Evolutionary conservation across 2,329 filamentous ascomycete species (phyloP), one percentile per base, ranked within the genome.

Genomic region (Trichophyton simii): DNA sequence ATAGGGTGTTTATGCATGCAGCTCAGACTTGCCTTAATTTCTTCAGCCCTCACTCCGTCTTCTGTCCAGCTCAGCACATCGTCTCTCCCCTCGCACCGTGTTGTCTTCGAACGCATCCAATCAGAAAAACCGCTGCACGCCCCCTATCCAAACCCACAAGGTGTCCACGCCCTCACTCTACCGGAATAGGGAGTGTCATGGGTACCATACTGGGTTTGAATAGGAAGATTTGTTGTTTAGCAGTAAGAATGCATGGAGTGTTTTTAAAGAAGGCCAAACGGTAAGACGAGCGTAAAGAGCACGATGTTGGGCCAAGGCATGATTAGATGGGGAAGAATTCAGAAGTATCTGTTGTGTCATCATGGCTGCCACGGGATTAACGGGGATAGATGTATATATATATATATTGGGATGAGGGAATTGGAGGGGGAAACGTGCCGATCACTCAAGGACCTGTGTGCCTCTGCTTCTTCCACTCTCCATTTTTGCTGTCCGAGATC

Each of bases 401-500:
- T 34, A 20, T 22, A 3, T 36, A 15, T 18, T 38, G 41, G 22
- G 11, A 28, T 28, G n/a, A 34, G 42, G 4, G 28, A 18, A 28
- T 5, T 8, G 18, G 41, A 5, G 20, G 13, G 42, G 25, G 13
- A 36, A 3, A 13, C 9, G 22, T 31, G 22, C 13, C 38, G 18
- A 3, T 38, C 13, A 64, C 15, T 60, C 57, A 60, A 77, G 66
- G 5, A 82, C 67, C 55, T 84, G 82, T 2, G 88, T 90, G 0
- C 88, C 88, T 68, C 87, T 90, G 11, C 82, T 82, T 68, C 78
- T 83, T 42, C 78, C 75, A 55, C 69, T 75, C 70, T 90, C 86
- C 85, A 92, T 91, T 76, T 91, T 94, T 13, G 89, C 89, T 2
- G 88, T 91, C 66, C 88, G 79, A 2, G 89, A 84, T 13, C 89